Percentiles rank a stretch among this genome's conserved stretches.
Conservation (phyloP, 1,139 yeast species). For the Pichia sp. region DNA sequence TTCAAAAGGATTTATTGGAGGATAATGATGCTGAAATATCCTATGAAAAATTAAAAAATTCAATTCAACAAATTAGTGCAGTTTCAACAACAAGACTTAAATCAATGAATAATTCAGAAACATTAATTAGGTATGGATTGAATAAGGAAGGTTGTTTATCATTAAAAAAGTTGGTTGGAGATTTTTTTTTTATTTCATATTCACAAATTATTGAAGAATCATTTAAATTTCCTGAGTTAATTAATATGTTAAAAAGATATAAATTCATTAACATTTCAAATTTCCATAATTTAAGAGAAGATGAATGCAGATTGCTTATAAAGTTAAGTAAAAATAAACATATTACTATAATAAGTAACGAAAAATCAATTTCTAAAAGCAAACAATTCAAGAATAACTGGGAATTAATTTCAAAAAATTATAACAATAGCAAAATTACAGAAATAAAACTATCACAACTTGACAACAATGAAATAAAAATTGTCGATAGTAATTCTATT, state of each 20-base stretch:
- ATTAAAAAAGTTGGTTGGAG: conserved; percentile 5
- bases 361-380: neutral
- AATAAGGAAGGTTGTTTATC: neutral
- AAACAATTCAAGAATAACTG: conserved; percentile 3
- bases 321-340: neutral
- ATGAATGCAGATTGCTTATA: conserved; percentile 4
- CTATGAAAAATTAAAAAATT: conserved; percentile 4
- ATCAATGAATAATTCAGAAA: neutral
- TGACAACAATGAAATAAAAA: neutral
- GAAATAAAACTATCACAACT: neutral
- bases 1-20: neutral
- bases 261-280: conserved; percentile 1
- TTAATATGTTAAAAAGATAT: neutral
- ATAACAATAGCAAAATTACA: neutral
- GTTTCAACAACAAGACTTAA: neutral
- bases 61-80: conserved; percentile 6
- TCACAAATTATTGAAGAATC: conserved; percentile 1
- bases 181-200: conserved; percentile 4
- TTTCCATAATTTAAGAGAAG: conserved; percentile 4
- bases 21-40: neutral
- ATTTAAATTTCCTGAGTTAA: neutral
- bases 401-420: neutral
- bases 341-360: conserved; percentile 2
- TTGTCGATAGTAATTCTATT: neutral
- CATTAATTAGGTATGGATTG: conserved; percentile 7